A percentile compares a stretch with the other conserved stretches of the same genome.
These are phyloP conservation scores for Cladophialophora bantiana DNA, from an alignment of 2,329 filamentous ascomycete genomes.

Conservation along the genomic window DNA sequence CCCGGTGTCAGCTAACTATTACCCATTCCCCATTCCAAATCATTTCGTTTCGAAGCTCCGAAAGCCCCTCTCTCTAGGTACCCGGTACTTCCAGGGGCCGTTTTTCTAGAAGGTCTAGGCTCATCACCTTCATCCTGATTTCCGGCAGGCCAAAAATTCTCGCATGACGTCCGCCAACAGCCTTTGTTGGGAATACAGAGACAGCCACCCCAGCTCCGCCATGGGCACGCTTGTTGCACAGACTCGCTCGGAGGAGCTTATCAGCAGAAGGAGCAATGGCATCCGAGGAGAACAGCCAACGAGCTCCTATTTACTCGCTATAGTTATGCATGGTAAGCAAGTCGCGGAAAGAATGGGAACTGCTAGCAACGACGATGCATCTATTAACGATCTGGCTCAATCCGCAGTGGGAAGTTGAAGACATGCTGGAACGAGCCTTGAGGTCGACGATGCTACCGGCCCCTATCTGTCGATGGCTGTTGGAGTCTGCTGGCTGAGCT, in stretches of 20 bases:
- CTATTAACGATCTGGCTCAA: not conserved
- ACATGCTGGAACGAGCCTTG: too few relatives aligned
- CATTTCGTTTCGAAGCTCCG: not conserved
- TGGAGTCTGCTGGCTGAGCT: too few relatives aligned
- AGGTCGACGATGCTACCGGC: too few relatives aligned
- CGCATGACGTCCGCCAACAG: conserved; percentile 1
- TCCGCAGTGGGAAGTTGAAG: conserved; percentile 2
- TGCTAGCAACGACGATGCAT: not conserved
- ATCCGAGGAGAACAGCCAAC: not conserved
- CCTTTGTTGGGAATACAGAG: not conserved
- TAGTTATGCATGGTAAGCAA: conserved; percentile 2
- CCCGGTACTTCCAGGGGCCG: not conserved
- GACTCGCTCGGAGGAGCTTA: not conserved
- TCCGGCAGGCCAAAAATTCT: not conserved
- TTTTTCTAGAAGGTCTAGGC: not conserved
- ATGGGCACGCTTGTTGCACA: not conserved
- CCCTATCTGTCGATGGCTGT: not conserved
- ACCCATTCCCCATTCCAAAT: not conserved
- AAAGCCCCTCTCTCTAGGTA: not conserved
- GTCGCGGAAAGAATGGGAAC: not conserved
- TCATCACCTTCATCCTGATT: not conserved
- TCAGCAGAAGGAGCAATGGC: not conserved
- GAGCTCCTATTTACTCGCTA: not conserved
- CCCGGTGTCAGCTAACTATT: too few relatives aligned
- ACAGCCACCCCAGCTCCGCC: not conserved